Evolutionary conservation across 2,329 filamentous ascomycete genomes (phyloP), one percentile per base, ranked within the genome.

Genomic region (Bipolaris victoriae): DNA sequence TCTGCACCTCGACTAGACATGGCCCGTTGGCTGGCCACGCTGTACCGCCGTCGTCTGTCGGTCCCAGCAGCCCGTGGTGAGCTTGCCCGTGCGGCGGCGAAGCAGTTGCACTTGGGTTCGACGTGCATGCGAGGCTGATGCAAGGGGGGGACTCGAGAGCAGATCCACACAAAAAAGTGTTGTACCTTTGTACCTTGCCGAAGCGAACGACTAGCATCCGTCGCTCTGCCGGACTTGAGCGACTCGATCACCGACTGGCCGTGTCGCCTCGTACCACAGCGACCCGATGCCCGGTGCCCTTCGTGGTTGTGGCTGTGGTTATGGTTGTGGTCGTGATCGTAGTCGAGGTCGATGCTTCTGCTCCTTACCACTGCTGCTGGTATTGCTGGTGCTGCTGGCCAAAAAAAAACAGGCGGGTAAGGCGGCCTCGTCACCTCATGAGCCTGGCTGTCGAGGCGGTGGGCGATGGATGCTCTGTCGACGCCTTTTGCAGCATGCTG

Each of bases 141-240:
- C 73, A 76, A 76, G 73, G 73, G 71, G 71, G 63, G 20, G 20
- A 64, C 61, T 69, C 62, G 63, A 72, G 62, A 64, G 65, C 33
- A 53, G 70, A 70, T 74, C 69, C 72, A 72, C 73, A 18, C 36
- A 64, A 51, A 63, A 57, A 52, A 60, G 60, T 70, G 55, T 65
- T 64, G 67, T 72, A 68, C 65, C 67, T 73, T 65, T 72, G 73
- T 76, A 76, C 73, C 73, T 76, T 76, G 65, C 73, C 64, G 73
- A 75, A 76, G 72, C 73, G 73, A 76, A 74, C 59, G 61, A 56
- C 69, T 69, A 72, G 62, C 65, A 68, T 62, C 65, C 62, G 63
- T 63, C 29, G 33, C 33, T 26, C 46, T 24, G 46, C 35, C 33
- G 33, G 31, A 49, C 31, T 39, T 49, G 31, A 22, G 37, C 41